phyloP scores from a whole-genome alignment of 176 grass and related monocot genomes.

The Bolboschoenus planiculmis region DNA sequence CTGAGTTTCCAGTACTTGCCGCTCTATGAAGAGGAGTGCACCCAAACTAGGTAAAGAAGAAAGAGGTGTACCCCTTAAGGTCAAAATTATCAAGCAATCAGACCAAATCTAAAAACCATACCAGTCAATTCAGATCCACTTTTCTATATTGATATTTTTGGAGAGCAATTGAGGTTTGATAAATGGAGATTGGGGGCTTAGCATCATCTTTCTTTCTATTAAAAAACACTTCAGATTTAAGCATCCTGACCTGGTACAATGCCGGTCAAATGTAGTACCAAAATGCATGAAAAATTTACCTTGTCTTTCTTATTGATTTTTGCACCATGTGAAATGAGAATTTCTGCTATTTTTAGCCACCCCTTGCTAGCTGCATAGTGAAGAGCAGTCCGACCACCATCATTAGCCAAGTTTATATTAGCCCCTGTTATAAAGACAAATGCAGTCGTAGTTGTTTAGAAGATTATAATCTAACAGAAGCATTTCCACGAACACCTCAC shows the following conservation, averaged over 20 bases:
- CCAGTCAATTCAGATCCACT: not conserved
- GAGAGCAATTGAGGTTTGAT: not conserved
- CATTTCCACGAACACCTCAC: not conserved
- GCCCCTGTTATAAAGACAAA: slow-evolving; percentile 34
- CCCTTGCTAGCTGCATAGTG: slow-evolving; percentile 96
- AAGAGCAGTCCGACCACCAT: slow-evolving; percentile 92
- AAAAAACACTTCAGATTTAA: not conserved
- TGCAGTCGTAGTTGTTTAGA: not conserved
- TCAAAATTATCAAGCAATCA: not conserved
- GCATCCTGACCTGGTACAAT: not conserved
- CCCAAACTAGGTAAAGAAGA: slow-evolving; percentile 38
- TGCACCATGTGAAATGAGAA: slow-evolving; percentile 55
- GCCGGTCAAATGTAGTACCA: not conserved
- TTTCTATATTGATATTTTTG: not conserved
- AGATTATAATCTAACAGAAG: not conserved
- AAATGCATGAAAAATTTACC: slow-evolving; percentile 32
- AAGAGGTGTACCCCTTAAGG: not conserved
- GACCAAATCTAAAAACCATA: not conserved
- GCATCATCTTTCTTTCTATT: not conserved
- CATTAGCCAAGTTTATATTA: slow-evolving; percentile 68
- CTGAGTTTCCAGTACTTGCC: slow-evolving; percentile 71
- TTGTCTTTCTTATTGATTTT: slow-evolving; percentile 93
- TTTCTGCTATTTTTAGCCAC: slow-evolving; percentile 56
- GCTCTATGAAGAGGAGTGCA: slow-evolving; percentile 94
- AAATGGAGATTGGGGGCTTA: not conserved